Conservation (phyloP, 2,329 filamentous ascomycete genomes). For the Fusarium subglutinans region DNA sequence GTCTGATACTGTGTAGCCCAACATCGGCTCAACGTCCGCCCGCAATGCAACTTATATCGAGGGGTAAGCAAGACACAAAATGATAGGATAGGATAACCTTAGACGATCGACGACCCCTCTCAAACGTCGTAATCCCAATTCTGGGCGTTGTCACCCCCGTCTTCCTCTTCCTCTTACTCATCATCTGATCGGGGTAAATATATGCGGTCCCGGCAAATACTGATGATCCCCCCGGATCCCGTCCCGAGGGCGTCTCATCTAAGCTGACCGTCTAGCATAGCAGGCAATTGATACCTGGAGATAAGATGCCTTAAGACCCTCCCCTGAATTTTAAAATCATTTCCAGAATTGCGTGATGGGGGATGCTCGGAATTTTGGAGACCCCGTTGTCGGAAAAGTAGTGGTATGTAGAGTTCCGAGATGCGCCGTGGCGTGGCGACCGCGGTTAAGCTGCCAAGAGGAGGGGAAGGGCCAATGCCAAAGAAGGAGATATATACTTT, state of each 20-base stretch:
- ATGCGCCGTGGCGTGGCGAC: not conserved
- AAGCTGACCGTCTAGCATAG: not conserved
- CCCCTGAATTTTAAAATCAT: not conserved
- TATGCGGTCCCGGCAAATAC: slow-evolving; percentile 2
- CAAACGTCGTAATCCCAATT: not conserved
- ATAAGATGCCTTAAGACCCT: not conserved
- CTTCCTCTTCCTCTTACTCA: slow-evolving; percentile 2
- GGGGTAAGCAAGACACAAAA: slow-evolving; percentile 7
- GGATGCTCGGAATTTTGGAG: not conserved
- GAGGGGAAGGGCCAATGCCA: not conserved
- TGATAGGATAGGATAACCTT: not conserved
- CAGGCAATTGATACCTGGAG: not conserved
- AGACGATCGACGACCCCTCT: not conserved
- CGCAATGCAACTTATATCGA: not conserved
- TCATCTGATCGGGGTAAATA: slow-evolving; percentile 33
- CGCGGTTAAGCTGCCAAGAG: not conserved
- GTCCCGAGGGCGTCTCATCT: slow-evolving; percentile 10
- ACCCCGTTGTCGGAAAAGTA: slow-evolving; percentile 1
- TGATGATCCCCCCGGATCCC: slow-evolving; percentile 8
- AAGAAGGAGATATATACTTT: not conserved
- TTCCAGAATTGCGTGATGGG: not conserved
- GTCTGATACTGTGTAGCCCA: not conserved
- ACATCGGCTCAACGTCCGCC: not conserved
- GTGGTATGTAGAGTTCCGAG: not conserved
- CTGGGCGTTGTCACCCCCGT: not conserved